Percentiles rank a stretch among this genome's conserved stretches.
Conservation (phyloP, 306 rosid species). For the Fagus sylvatica region DNA sequence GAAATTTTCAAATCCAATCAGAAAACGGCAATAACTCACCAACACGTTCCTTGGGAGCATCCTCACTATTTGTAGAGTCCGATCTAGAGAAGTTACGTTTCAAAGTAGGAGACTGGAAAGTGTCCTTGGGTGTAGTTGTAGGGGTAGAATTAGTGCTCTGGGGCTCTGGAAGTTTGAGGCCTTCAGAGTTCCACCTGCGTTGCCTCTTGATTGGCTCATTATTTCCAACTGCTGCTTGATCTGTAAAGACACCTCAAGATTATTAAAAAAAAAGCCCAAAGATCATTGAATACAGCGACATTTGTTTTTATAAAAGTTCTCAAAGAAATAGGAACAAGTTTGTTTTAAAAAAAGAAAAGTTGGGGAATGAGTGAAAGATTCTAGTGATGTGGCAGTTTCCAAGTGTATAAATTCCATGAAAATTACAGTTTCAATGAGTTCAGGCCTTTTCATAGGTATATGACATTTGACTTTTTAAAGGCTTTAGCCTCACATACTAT, state of each 20-base stretch:
- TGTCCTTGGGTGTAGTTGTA: slow-evolving; percentile 58
- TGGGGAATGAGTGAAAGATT: background rate
- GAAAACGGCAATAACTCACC: slow-evolving; percentile 55
- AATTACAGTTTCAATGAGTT: background rate
- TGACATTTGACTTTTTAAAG: background rate
- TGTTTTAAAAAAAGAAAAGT: background rate
- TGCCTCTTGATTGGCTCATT: slow-evolving; percentile 84
- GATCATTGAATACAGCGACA: background rate
- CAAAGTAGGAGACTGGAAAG: slow-evolving; percentile 34
- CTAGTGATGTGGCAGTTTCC: background rate
- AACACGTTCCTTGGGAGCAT: slow-evolving; percentile 72
- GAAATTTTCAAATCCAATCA: slow-evolving; percentile 4
- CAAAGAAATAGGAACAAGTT: background rate
- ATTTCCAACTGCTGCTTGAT: slow-evolving; percentile 58
- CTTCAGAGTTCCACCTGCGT: slow-evolving; percentile 86
- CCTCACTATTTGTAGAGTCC: slow-evolving; percentile 69
- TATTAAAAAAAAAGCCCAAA: slow-evolving; percentile 10
- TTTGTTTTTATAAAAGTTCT: background rate
- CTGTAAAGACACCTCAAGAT: slow-evolving; percentile 32
- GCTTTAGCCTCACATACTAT: background rate
- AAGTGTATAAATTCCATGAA: background rate
- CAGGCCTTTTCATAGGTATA: background rate
- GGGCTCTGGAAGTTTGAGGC: slow-evolving; percentile 56
- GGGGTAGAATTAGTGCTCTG: slow-evolving; percentile 50
- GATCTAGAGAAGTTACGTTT: slow-evolving; percentile 69